phyloP scores from a whole-genome alignment of 2,329 filamentous ascomycete genomes.

The Cytospora mali region DNA sequence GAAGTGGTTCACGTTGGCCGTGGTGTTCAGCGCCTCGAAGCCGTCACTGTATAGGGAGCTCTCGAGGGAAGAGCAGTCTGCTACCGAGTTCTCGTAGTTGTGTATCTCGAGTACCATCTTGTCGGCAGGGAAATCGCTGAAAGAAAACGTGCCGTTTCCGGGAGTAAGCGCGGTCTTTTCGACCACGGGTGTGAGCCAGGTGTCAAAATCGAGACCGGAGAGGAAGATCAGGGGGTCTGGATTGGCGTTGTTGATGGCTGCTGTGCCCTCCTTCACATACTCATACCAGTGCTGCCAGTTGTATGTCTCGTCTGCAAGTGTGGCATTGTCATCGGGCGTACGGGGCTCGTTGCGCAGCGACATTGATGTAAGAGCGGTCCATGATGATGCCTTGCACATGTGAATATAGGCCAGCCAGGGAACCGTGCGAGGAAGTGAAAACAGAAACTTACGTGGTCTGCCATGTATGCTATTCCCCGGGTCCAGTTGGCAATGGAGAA shows the following conservation, averaged over 20 bases:
- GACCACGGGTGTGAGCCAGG: conserved; percentile 46
- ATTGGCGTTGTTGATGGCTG: conserved; percentile 48
- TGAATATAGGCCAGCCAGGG: background rate
- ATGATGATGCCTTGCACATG: conserved; percentile 39
- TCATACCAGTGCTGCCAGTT: conserved; percentile 53
- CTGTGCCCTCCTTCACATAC: conserved; percentile 45
- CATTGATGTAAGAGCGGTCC: conserved; percentile 45
- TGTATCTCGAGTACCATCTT: conserved; percentile 55
- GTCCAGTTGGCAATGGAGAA: conserved; percentile 58
- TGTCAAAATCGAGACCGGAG: conserved; percentile 54
- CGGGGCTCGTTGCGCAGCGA: conserved; percentile 49
- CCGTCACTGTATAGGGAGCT: conserved; percentile 46
- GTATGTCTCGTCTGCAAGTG: conserved; percentile 39
- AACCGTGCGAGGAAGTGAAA: too few species aligned
- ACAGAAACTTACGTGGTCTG: conserved; percentile 44
- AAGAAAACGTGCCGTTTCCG: conserved; percentile 42
- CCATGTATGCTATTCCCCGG: conserved; percentile 55
- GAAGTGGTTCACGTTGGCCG: conserved; percentile 40
- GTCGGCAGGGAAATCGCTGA: conserved; percentile 43
- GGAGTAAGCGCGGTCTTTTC: conserved; percentile 45
- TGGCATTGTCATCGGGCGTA: conserved; percentile 37
- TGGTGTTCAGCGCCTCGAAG: conserved; percentile 45
- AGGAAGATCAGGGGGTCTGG: conserved; percentile 51
- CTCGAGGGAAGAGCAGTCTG: conserved; percentile 44
- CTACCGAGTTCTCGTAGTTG: conserved; percentile 49